Percentiles rank a stretch among this genome's conserved stretches.
Evolutionary conservation across 768 basidiomycete genomes (phyloP).

Genomic region (Boletus vermiculosoides): DNA sequence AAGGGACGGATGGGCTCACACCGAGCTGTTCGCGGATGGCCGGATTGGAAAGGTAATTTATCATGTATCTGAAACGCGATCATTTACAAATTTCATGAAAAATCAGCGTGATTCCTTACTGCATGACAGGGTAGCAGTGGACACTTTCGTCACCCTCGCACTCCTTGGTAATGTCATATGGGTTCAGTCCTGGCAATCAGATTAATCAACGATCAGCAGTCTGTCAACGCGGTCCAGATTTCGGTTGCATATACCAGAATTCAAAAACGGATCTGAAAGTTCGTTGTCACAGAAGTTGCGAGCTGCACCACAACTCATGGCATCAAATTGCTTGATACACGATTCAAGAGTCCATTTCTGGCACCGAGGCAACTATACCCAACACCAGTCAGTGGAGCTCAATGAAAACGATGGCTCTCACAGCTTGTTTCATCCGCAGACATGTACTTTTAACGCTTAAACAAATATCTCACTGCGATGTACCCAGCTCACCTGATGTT

Average conservation of each 20-base stretch:
- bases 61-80: constrained; percentile 44
- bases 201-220: neutral
- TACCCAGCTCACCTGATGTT: constrained; percentile 3
- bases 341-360: constrained; percentile 48
- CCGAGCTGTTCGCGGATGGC: constrained; percentile 53
- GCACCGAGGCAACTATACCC: constrained; percentile 62
- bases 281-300: constrained; percentile 58
- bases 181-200: constrained; percentile 45
- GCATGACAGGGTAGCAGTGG: constrained; percentile 60
- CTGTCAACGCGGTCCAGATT: neutral
- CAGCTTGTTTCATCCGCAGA: constrained; percentile 40
- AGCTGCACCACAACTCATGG: constrained; percentile 64
- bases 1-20: constrained; percentile 45
- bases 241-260: constrained; percentile 17
- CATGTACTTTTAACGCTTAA: constrained; percentile 24
- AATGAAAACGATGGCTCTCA: constrained; percentile 14
- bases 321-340: constrained; percentile 67
- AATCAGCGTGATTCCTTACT: constrained; percentile 22
- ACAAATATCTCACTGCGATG: neutral
- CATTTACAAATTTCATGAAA: neutral
- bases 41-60: constrained; percentile 57
- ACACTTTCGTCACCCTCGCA: constrained; percentile 51
- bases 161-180: constrained; percentile 63
- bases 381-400: neutral
- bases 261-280: constrained; percentile 24